phyloP scores from a whole-genome alignment of 257 asterid species.

The Perilla frutescens region DNA sequence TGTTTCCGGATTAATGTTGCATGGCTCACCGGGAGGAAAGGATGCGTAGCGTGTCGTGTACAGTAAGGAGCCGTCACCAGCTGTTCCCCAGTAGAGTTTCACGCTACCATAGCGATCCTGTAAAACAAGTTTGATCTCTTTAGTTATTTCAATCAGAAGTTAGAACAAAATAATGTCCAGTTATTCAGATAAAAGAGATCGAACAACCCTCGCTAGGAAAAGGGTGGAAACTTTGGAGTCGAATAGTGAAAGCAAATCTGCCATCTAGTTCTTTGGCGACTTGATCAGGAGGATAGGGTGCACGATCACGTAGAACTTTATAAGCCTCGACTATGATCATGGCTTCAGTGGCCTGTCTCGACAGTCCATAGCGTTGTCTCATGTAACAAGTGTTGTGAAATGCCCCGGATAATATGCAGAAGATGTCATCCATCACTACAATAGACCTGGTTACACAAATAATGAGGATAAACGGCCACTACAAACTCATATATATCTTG shows the following conservation, averaged over 20 bases:
- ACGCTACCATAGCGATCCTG: slow-evolving; percentile 69
- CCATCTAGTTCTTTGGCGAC: slow-evolving; percentile 68
- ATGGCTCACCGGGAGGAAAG: slow-evolving; percentile 70
- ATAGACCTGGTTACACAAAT: slow-evolving; percentile 46
- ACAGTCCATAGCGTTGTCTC: slow-evolving; percentile 59
- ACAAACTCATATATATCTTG: neutral
- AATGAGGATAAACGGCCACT: neutral
- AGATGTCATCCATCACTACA: slow-evolving; percentile 67
- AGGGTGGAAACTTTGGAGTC: slow-evolving; percentile 58
- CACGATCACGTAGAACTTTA: slow-evolving; percentile 66
- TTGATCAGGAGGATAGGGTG: slow-evolving; percentile 75
- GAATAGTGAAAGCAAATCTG: slow-evolving; percentile 63
- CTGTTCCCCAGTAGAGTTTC: slow-evolving; percentile 76
- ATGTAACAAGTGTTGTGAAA: slow-evolving; percentile 56
- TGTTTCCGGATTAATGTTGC: neutral
- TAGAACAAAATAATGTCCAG: neutral
- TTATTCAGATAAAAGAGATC: neutral
- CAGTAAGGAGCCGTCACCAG: slow-evolving; percentile 66
- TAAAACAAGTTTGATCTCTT: neutral
- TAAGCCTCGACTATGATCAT: slow-evolving; percentile 64
- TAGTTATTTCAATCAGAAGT: neutral
- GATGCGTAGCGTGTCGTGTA: slow-evolving; percentile 72
- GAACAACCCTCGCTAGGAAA: slow-evolving; percentile 65
- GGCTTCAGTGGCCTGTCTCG: slow-evolving; percentile 67
- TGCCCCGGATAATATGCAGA: slow-evolving; percentile 71